Base-by-base conservation (phyloP, 306 rosid genomes). In the Rosa rugosa region DNA sequence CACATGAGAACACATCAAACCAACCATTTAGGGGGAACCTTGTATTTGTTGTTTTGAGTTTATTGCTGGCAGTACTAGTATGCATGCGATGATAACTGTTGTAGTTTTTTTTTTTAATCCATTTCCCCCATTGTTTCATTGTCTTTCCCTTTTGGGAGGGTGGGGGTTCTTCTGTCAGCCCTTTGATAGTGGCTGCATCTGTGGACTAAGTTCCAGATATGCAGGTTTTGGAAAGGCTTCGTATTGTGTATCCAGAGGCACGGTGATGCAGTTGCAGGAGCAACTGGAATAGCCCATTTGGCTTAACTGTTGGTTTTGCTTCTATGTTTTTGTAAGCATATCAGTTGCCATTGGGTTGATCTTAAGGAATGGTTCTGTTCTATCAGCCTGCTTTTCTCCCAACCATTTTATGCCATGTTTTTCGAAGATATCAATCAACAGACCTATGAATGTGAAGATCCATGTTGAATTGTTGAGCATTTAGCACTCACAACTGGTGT, bases 1-100 rank as follows among this genome's bases (percentile, higher is more conserved):
- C 77, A 73, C 75, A 34, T 72, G 70, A 81, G 86, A 77, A 77
- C 57, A 80, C 73, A 80, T 69, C 59, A 77, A 82, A 80, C 73
- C 70, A 65, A 71, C 78, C 66, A 47, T 79, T 71, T 84, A 80
- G 88, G 88, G 73, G 70, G 79, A 80, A 80, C 77, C 74, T 57
- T 41, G 84, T 81, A 82, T 72, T 82, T 82, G 72, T 68, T 45
- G 76, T 63, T 73, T 78, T 84, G 74, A 79, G 69, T 67, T 78
- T 83, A 40, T 80, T 79, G 69, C 82, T 79, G 79, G 78, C 82
- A 81, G 71, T 86, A 53, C 72, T 44, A 42, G 75, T 72, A 73
- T 73, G 42, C 68, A 80, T 75, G 80, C 51, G 67, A 76, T 69
- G 69, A 44, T 38, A 25, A 46, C 76, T 67, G 51, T 22, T 67